phyloP scores from a whole-genome alignment of 2,329 filamentous ascomycete genomes.

The Claviceps digitariae region DNA sequence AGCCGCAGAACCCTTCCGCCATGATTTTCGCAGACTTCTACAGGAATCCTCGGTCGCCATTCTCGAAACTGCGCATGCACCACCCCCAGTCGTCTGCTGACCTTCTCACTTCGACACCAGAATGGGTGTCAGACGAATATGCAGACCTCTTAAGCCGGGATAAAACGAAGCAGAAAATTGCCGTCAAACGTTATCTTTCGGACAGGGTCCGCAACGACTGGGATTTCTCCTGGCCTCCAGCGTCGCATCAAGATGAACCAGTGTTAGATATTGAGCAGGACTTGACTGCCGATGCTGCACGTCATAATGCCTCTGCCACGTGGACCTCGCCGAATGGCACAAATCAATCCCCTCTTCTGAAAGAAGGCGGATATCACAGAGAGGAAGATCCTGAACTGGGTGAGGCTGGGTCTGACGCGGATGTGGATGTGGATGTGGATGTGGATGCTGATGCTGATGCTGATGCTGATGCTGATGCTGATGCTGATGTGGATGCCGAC shows the following conservation, averaged over 20 bases:
- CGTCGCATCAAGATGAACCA: not conserved
- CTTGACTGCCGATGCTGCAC: not conserved
- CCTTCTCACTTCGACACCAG: constrained; percentile 16
- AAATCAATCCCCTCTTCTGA: constrained; percentile 19
- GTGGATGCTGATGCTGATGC: constrained; percentile 18
- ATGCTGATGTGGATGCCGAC: constrained; percentile 22
- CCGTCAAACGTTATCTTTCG: constrained; percentile 41
- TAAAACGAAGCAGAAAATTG: constrained; percentile 49
- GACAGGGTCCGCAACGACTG: constrained; percentile 45
- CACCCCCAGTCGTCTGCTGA: constrained; percentile 17
- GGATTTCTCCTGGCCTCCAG: constrained; percentile 42
- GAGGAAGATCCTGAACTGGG: constrained; percentile 30
- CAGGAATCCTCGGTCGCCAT: constrained; percentile 39
- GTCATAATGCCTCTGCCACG: too few species aligned
- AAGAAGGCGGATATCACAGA: constrained; percentile 20
- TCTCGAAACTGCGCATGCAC: constrained; percentile 35
- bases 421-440: too few species aligned
- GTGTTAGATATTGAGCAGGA: not conserved
- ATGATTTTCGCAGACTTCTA: constrained; percentile 50
- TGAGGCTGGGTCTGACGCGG: constrained; percentile 6
- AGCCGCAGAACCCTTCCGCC: constrained; percentile 2
- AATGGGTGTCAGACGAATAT: constrained; percentile 37
- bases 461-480: constrained; percentile 24
- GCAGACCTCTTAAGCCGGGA: constrained; percentile 48
- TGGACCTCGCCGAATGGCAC: not conserved